A percentile compares a stretch with the other conserved stretches of the same genome.
These are phyloP conservation scores for Phytomonas serpens DNA, from an alignment of 208 protist genomes.

Conservation along the genomic window DNA sequence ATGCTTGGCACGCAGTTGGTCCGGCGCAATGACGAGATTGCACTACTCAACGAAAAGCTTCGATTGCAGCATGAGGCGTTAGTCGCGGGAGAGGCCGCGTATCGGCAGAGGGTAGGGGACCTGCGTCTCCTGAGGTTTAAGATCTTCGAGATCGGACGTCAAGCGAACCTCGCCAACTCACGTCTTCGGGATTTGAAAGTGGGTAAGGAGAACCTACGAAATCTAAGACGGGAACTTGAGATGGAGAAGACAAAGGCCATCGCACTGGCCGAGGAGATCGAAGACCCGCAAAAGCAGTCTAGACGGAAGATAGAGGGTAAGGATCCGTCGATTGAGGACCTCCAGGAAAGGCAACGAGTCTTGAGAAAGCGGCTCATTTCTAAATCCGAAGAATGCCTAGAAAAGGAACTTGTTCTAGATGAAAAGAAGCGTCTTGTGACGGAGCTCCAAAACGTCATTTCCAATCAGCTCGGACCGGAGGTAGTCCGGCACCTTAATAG, in stretches of 20 bases:
- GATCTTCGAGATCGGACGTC: constrained; percentile 86
- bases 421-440: constrained; percentile 94
- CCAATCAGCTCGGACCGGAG: constrained; percentile 93
- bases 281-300: constrained; percentile 89
- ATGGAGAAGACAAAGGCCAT: constrained; percentile 78
- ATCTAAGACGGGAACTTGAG: constrained; percentile 35
- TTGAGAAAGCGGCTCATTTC: constrained; percentile 95
- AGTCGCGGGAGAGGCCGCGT: constrained; percentile 92
- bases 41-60: constrained; percentile 97
- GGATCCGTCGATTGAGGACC: constrained; percentile 88
- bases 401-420: constrained; percentile 92
- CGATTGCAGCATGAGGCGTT: constrained; percentile 93
- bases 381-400: constrained; percentile 96
- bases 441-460: constrained; percentile 92
- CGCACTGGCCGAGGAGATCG: constrained; percentile 95
- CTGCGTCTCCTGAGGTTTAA: constrained; percentile 66
- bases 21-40: constrained; percentile 97
- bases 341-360: constrained; percentile 92
- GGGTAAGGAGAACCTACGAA: constrained; percentile 32
- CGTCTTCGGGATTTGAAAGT: constrained; percentile 70
- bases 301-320: constrained; percentile 92
- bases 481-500: constrained; percentile 92
- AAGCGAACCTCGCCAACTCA: constrained; percentile 73
- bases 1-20: constrained; percentile 95
- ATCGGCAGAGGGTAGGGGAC: constrained; percentile 80